Conservation (phyloP, 202 grass and related monocot species). For the Dendrocalamus latiflorus region DNA sequence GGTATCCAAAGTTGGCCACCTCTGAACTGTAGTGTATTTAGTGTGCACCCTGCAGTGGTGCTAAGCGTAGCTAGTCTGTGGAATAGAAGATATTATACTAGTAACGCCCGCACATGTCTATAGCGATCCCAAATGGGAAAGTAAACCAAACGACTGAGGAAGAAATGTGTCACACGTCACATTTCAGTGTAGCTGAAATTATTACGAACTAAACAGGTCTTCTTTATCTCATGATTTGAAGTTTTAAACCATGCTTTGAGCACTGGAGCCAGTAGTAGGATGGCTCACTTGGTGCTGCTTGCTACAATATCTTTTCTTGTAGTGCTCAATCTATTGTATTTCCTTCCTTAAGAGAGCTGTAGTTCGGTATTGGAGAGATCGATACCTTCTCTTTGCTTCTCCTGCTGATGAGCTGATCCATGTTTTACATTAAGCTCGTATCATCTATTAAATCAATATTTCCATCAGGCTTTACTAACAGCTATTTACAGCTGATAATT, state of each 20-base stretch:
- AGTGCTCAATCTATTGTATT: too few relatives aligned
- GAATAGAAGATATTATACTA: neutral
- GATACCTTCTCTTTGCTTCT: too few relatives aligned
- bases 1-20: neutral
- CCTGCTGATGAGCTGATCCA: neutral
- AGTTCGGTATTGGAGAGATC: too few relatives aligned
- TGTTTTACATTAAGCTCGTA: neutral
- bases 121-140: neutral
- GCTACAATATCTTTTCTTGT: too few relatives aligned
- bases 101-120: neutral
- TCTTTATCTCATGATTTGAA: neutral
- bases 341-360: too few relatives aligned
- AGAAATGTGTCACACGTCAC: neutral
- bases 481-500: neutral
- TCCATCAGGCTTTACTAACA: neutral
- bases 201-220: neutral
- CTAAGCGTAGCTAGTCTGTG: neutral
- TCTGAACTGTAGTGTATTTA: neutral
- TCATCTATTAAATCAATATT: neutral
- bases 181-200: neutral
- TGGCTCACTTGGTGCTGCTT: too few relatives aligned
- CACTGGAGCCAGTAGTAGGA: too few relatives aligned
- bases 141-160: neutral
- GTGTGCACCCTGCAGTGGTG: neutral
- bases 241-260: too few relatives aligned